phyloP scores from a whole-genome alignment of 73 alveolate genomes.

The Paramecium caudatum region DNA sequence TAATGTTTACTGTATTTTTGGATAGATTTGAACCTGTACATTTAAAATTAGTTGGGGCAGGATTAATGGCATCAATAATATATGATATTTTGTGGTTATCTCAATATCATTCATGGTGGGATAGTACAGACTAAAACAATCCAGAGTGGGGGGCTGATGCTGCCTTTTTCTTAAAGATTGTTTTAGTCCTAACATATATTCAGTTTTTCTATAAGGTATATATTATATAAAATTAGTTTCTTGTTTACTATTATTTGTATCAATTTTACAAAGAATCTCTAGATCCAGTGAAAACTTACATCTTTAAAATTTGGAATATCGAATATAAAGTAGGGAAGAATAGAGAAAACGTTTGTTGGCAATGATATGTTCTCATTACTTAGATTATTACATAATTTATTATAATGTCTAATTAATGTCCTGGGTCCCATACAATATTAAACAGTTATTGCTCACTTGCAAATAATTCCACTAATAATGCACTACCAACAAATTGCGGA shows the following conservation, averaged over 20 bases:
- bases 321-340: constrained; percentile 52
- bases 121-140: constrained; percentile 39
- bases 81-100: constrained; percentile 58
- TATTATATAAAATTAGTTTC: constrained; percentile 43
- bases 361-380: too few species aligned
- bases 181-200: constrained; percentile 37
- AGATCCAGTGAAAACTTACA: constrained; percentile 50
- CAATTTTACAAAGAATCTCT: constrained; percentile 44
- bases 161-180: not conserved
- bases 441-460: not conserved
- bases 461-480: not conserved
- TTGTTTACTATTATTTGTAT: constrained; percentile 60
- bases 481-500: constrained; percentile 15
- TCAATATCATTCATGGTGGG: constrained; percentile 69
- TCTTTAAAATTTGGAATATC: constrained; percentile 40
- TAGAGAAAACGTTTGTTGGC: constrained; percentile 17
- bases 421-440: too few species aligned
- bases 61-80: constrained; percentile 31
- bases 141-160: constrained; percentile 65
- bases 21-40: constrained; percentile 65
- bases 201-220: constrained; percentile 44
- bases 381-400: too few species aligned
- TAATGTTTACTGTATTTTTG: constrained; percentile 16
- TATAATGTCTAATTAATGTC: too few species aligned
- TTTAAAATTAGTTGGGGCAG: constrained; percentile 42